Evolutionary conservation across 495 filamentous ascomycete genomes (phyloP).

Genomic region (Penicillium argentinense): DNA sequence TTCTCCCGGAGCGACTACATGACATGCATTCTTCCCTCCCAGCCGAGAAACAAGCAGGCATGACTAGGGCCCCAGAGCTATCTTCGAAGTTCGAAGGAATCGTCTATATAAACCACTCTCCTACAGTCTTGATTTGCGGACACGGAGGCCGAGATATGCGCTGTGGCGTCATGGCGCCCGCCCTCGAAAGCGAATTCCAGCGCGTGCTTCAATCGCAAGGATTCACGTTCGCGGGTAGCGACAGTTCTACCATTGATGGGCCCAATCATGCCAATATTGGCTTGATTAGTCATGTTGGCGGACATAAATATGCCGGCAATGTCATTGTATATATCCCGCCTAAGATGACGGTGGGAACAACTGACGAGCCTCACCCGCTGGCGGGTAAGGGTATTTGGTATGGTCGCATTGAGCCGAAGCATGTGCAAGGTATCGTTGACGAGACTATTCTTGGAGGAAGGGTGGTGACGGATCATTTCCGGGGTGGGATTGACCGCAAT

Average conservation of each 20-base stretch:
- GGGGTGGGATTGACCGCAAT: slow-evolving; percentile 41
- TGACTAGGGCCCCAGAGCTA: slow-evolving; percentile 31
- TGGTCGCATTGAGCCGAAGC: slow-evolving; percentile 78
- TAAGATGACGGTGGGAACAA: slow-evolving; percentile 27
- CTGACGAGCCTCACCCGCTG: slow-evolving; percentile 47
- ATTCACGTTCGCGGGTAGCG: slow-evolving; percentile 17
- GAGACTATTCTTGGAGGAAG: slow-evolving; percentile 75
- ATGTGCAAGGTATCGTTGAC: slow-evolving; percentile 82
- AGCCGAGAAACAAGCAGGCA: slow-evolving; percentile 23
- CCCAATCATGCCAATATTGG: slow-evolving; percentile 58
- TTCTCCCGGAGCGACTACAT: slow-evolving; percentile 59
- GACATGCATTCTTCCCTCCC: slow-evolving; percentile 54
- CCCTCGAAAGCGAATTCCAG: slow-evolving; percentile 68
- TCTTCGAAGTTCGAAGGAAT: slow-evolving; percentile 37
- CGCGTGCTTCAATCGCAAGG: slow-evolving; percentile 40
- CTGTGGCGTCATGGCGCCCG: slow-evolving; percentile 77
- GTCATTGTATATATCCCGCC: slow-evolving; percentile 87
- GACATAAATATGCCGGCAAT: slow-evolving; percentile 93
- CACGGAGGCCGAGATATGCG: slow-evolving; percentile 76
- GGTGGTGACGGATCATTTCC: slow-evolving; percentile 74
- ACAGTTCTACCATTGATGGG: slow-evolving; percentile 22
- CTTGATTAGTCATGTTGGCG: slow-evolving; percentile 84
- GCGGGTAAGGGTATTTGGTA: slow-evolving; percentile 92
- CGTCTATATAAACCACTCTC: slow-evolving; percentile 59
- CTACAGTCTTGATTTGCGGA: slow-evolving; percentile 79